These are phyloP conservation scores for Globisporangium acanthophoron DNA, from an alignment of 352 stramenopile genomes.

Conservation along the genomic window DNA sequence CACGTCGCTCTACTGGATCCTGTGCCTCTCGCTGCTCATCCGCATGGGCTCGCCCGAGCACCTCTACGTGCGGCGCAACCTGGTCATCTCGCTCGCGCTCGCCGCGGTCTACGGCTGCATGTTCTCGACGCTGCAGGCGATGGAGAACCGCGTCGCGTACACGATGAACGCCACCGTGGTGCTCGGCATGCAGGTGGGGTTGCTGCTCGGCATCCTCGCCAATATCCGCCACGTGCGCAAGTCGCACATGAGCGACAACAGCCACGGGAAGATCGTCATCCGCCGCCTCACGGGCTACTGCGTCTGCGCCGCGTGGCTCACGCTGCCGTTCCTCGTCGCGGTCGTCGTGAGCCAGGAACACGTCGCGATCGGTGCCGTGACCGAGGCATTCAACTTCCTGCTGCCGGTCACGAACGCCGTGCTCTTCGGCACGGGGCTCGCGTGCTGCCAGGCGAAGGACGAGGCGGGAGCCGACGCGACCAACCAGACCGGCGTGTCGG, in stretches of 20 bases:
- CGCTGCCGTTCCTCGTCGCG: constrained; percentile 44
- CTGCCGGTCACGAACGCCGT: constrained; percentile 56
- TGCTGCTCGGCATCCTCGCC: constrained; percentile 34
- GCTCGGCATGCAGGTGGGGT: constrained; percentile 34
- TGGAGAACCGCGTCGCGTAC: constrained; percentile 26
- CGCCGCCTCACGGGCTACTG: constrained; percentile 50
- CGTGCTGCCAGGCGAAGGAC: constrained; percentile 24
- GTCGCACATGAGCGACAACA: constrained; percentile 48
- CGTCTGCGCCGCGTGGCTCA: constrained; percentile 38
- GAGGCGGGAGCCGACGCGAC: constrained; percentile 6
- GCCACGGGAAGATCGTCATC: constrained; percentile 53
- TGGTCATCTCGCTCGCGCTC: constrained; percentile 39
- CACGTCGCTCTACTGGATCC: constrained; percentile 73
- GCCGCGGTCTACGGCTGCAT: constrained; percentile 51
- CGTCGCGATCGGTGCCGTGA: constrained; percentile 30
- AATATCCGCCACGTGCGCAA: constrained; percentile 46
- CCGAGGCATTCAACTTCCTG: constrained; percentile 53
- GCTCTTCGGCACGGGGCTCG: constrained; percentile 58
- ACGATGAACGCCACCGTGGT: constrained; percentile 37
- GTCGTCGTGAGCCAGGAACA: constrained; percentile 23
- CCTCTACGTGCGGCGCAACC: constrained; percentile 41
- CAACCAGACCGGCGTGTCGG: constrained; percentile 11
- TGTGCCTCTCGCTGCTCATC: constrained; percentile 67
- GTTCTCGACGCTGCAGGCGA: constrained; percentile 28
- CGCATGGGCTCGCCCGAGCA: constrained; percentile 47